Conservation (phyloP, 2,329 filamentous ascomycete species). For the Talaromyces sp. region DNA sequence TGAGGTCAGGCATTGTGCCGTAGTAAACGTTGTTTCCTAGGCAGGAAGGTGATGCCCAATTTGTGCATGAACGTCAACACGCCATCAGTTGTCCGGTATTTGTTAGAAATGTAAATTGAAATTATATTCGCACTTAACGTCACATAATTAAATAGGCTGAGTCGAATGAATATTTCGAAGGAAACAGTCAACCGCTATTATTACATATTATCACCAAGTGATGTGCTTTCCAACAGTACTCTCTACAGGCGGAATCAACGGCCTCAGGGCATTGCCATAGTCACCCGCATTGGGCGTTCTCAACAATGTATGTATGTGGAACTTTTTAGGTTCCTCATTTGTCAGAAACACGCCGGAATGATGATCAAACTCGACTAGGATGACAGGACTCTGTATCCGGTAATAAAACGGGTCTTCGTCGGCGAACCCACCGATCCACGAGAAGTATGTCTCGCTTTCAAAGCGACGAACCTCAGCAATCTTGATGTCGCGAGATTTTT, state of each 20-base stretch:
- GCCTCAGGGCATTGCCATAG: conserved; percentile 58
- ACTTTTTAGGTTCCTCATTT: conserved; percentile 69
- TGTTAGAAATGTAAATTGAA: no score
- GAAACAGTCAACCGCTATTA: neutral
- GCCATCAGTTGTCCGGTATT: no score
- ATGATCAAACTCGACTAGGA: conserved; percentile 73
- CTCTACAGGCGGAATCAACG: conserved; percentile 29
- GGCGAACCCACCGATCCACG: conserved; percentile 67
- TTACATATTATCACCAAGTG: conserved; percentile 19
- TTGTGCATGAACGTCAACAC: no score
- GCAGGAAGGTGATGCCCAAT: no score
- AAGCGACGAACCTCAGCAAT: conserved; percentile 52
- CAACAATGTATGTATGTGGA: conserved; percentile 72
- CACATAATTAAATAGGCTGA: no score
- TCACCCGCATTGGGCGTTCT: conserved; percentile 71
- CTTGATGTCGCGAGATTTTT: conserved; percentile 49
- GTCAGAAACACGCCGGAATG: conserved; percentile 73
- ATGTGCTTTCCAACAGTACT: conserved; percentile 35
- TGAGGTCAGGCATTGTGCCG: no score
- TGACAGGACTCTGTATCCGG: conserved; percentile 69
- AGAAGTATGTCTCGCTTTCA: conserved; percentile 70
- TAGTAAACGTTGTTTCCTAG: no score
- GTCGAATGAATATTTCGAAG: no score
- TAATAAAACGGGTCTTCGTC: conserved; percentile 72
- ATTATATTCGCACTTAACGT: no score